Percentiles rank a stretch among this genome's conserved stretches.
Conservation (phyloP, 768 basidiomycete species). For the Solioccasus polychromus region DNA sequence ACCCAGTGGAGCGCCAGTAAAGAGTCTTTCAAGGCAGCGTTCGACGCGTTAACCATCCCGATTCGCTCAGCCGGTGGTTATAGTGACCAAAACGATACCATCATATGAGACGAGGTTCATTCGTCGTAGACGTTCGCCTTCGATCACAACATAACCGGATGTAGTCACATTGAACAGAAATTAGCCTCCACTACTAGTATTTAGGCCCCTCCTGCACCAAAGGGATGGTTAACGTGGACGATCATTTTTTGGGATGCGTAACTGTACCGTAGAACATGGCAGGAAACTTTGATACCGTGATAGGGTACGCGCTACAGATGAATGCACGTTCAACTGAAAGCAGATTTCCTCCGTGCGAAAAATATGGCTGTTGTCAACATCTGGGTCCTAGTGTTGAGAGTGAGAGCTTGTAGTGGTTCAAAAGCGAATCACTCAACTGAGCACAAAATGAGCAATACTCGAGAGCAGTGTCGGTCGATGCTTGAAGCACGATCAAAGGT, state of each 20-base stretch:
- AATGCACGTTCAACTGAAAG: slow-evolving; percentile 10
- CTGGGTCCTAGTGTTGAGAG: background rate
- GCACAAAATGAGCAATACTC: slow-evolving; percentile 10
- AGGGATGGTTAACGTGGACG: background rate
- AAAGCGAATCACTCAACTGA: background rate
- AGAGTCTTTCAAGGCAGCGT: slow-evolving; percentile 26
- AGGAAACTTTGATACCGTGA: slow-evolving; percentile 4
- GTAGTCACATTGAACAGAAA: slow-evolving; percentile 12
- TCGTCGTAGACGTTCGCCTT: too few species aligned
- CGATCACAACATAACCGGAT: too few species aligned
- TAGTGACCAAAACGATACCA: slow-evolving; percentile 10
- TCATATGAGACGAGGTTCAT: slow-evolving; percentile 15
- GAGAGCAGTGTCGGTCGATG: background rate
- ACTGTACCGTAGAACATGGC: slow-evolving; percentile 15
- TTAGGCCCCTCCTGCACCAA: slow-evolving; percentile 11
- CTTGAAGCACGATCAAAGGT: slow-evolving; percentile 4
- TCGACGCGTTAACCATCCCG: slow-evolving; percentile 14
- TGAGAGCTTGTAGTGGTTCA: background rate
- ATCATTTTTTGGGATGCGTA: background rate
- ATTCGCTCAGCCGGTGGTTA: slow-evolving; percentile 12
- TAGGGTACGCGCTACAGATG: background rate
- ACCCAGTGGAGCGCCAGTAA: slow-evolving; percentile 32
- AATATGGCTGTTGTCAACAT: slow-evolving; percentile 10
- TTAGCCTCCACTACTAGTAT: slow-evolving; percentile 9
- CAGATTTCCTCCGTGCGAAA: slow-evolving; percentile 9